Conservation (phyloP, 148 eudicot species). For the Chenopodium quinoa region DNA sequence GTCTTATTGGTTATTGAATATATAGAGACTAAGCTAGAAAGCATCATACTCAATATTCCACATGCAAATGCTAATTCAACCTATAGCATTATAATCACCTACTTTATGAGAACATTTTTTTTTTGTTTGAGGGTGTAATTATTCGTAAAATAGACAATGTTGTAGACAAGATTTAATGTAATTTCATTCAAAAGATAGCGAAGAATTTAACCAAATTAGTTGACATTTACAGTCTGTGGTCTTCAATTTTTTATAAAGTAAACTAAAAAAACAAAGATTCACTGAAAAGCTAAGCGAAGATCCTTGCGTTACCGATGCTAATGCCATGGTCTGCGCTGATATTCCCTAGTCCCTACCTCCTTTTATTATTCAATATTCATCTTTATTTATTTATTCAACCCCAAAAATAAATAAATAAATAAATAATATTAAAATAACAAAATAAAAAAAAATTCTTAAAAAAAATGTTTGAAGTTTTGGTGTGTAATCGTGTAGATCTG, state of each 20-base stretch:
- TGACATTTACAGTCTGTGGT: too few relatives aligned
- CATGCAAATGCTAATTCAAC: not conserved
- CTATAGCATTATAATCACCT: not conserved
- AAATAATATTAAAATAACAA: too few relatives aligned
- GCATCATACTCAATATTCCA: not conserved
- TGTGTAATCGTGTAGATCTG: constrained; percentile 6
- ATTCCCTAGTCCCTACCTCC: constrained; percentile 9
- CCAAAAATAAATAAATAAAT: not conserved
- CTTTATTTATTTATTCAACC: not conserved
- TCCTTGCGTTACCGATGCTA: constrained; percentile 31
- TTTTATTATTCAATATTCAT: not conserved
- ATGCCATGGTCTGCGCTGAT: constrained; percentile 38
- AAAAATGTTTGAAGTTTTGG: not conserved
- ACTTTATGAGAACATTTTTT: not conserved
- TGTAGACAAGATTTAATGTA: too few relatives aligned
- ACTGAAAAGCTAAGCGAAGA: constrained; percentile 24
- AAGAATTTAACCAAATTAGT: too few relatives aligned
- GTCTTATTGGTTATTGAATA: constrained; percentile 7
- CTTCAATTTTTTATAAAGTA: too few relatives aligned
- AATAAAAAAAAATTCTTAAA: too few relatives aligned
- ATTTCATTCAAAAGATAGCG: too few relatives aligned
- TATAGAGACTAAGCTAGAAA: too few relatives aligned
- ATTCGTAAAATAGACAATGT: too few relatives aligned
- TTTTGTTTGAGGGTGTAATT: too few relatives aligned
- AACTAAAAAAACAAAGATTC: constrained; percentile 13